A percentile compares a stretch with the other conserved stretches of the same genome.
Evolutionary conservation across 345 rosid genomes (phyloP).

Genomic region (Psidium guajava): DNA sequence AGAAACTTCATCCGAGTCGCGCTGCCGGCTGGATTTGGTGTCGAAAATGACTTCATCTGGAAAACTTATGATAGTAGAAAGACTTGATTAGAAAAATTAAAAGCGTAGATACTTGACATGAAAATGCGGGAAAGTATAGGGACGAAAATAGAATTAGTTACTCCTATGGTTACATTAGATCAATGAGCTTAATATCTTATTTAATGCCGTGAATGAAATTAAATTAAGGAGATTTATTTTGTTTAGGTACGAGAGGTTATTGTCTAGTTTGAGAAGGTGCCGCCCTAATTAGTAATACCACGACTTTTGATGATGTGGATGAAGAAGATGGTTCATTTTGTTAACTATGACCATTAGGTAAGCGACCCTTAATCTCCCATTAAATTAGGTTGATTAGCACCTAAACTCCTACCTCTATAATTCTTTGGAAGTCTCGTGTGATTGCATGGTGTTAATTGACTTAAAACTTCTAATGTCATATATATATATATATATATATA

Average conservation of each 20-base stretch:
- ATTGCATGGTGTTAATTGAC: neutral
- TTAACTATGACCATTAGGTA: neutral
- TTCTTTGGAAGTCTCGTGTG: neutral
- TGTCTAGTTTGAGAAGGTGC: neutral
- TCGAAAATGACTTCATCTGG: neutral
- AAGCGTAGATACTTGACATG: neutral
- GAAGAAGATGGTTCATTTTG: neutral
- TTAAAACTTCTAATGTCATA: neutral
- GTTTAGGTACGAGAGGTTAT: neutral
- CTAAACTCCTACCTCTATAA: neutral
- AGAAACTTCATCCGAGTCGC: neutral
- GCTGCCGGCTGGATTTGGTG: neutral
- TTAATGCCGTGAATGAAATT: neutral
- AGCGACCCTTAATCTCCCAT: neutral
- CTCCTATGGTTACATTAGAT: neutral
- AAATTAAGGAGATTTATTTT: neutral
- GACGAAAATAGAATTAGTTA: neutral
- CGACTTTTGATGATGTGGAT: neutral
- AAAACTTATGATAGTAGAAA: neutral
- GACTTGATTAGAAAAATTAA: neutral
- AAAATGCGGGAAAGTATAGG: neutral
- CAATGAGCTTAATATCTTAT: neutral
- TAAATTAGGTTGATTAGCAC: neutral
- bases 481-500: neutral
- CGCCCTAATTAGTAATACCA: neutral